Conservation (phyloP, 73 alveolate species). For the Uronychia setigera region DNA sequence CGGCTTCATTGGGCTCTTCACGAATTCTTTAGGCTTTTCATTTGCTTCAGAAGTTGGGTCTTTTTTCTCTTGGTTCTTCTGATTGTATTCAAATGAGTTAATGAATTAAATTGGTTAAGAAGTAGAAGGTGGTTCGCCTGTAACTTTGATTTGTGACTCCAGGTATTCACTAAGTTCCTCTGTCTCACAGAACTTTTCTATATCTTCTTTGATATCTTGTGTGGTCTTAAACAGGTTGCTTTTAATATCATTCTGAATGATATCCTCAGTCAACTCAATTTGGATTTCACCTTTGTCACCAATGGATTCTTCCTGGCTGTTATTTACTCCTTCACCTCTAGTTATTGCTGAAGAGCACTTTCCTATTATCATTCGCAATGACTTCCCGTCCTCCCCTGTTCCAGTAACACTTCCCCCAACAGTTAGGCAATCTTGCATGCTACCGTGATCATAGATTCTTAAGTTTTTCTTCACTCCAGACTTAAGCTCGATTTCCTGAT, state of each 20-base stretch:
- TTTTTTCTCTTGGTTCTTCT: too few relatives aligned
- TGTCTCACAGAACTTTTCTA: neutral
- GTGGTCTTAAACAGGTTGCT: neutral
- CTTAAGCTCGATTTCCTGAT: neutral
- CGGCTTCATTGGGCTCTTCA: too few relatives aligned
- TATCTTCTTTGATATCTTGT: neutral
- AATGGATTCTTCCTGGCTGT: neutral
- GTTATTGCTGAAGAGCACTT: neutral
- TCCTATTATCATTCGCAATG: neutral
- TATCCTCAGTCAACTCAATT: neutral
- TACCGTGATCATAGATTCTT: neutral
- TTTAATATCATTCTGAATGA: neutral
- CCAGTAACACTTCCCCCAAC: too few relatives aligned
- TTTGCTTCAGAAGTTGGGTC: too few relatives aligned
- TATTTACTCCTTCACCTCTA: too few relatives aligned
- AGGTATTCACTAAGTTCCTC: too few relatives aligned
- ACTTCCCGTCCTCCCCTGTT: neutral
- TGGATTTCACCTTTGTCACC: neutral
- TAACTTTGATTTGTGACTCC: too few relatives aligned
- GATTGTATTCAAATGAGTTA: too few relatives aligned
- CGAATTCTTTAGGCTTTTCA: too few relatives aligned
- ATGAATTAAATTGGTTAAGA: too few relatives aligned
- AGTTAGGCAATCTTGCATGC: too few relatives aligned
- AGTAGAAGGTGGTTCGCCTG: too few relatives aligned
- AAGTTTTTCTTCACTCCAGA: neutral